Evolutionary conservation across 306 rosid genomes (phyloP), one percentile per base, ranked within the genome.

Genomic region (Lablab purpureus): DNA sequence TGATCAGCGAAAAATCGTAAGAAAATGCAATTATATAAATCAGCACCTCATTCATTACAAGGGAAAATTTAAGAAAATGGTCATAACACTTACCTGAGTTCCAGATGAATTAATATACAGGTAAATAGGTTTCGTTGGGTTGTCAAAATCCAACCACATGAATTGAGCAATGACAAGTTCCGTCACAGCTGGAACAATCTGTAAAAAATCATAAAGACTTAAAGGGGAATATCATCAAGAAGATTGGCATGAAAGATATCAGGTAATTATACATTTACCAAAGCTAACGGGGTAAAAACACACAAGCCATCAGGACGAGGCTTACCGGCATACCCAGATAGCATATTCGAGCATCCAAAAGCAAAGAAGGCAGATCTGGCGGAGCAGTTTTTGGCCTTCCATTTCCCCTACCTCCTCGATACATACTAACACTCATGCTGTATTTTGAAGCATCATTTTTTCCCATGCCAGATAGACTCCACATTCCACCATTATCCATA

Each of bases 281-380:
- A 46, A 69, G 63, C 52, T 59, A 73, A 67, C 74, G 27, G 71
- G 9, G 14, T 19, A 10, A n/a, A 34, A 49, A 28, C 15, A 52
- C n/a, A 79, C 11, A 5, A 40, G 9, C 30, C 19, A 19, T 60
- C 62, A n/a, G 32, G 37, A 49, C 25, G 58, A 72, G 70, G 69
- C 97, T 90, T 85, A 95, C 99, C 14, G 99, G 98, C 99, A 95
- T 88, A 74, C 98, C 99, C 80, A 95, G 71, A 82, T 87, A 95
- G 92, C 84, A 67, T 73, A 95, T 90, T 2, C 99, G 85, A 84
- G 96, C 92, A 89, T 93, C 98, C 66, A 95, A 82, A 30, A 95
- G 97, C 83, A 93, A 75, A 66, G 99, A 91, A 79, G 99, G 99
- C 78, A 95, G 82, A 90, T 95, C 99, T 6, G 99, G 99, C 41